A percentile compares a stretch with the other conserved stretches of the same genome.
Evolutionary conservation across 1,284 basidiomycete genomes (phyloP).

Genomic region (Austroboletus novae-zelandiae): DNA sequence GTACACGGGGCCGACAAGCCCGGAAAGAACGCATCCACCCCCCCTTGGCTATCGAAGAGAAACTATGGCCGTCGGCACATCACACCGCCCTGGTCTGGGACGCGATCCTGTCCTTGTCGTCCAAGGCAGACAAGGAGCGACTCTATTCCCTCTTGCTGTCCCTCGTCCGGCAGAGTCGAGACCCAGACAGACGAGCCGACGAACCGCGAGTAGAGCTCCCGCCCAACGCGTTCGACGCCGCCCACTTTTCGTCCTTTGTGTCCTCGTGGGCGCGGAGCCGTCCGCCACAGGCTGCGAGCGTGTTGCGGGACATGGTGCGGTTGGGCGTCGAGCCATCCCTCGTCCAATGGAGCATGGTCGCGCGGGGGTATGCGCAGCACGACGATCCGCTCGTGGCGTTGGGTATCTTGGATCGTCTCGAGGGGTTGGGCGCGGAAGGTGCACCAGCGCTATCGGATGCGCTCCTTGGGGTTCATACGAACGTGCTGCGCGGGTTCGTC

Average conservation of each 20-base stretch:
- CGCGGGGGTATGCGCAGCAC: slow-evolving; percentile 17
- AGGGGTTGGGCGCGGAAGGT: not conserved
- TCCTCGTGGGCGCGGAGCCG: slow-evolving; percentile 14
- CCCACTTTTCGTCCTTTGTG: slow-evolving; percentile 32
- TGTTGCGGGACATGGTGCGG: slow-evolving; percentile 37
- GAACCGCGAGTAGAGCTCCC: slow-evolving; percentile 12
- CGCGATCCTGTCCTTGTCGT: slow-evolving; percentile 20
- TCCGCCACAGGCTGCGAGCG: slow-evolving; percentile 16
- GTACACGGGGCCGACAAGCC: slow-evolving; percentile 6
- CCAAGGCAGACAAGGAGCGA: slow-evolving; percentile 8
- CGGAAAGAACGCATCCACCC: not conserved
- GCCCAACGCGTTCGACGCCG: slow-evolving; percentile 20
- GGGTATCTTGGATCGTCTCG: slow-evolving; percentile 24
- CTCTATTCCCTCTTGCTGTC: slow-evolving; percentile 32
- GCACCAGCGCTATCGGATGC: slow-evolving; percentile 3
- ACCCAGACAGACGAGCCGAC: not conserved
- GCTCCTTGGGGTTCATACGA: slow-evolving; percentile 27
- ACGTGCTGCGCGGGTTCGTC: slow-evolving; percentile 32
- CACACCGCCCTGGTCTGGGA: slow-evolving; percentile 43
- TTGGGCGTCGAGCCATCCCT: slow-evolving; percentile 27
- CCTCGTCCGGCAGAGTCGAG: slow-evolving; percentile 16
- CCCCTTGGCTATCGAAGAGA: slow-evolving; percentile 14
- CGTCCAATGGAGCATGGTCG: slow-evolving; percentile 27
- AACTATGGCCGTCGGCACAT: slow-evolving; percentile 32
- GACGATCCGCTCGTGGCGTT: slow-evolving; percentile 20